These are phyloP conservation scores for Echinosophora koreensis DNA, from an alignment of 306 rosid genomes.

Conservation along the genomic window DNA sequence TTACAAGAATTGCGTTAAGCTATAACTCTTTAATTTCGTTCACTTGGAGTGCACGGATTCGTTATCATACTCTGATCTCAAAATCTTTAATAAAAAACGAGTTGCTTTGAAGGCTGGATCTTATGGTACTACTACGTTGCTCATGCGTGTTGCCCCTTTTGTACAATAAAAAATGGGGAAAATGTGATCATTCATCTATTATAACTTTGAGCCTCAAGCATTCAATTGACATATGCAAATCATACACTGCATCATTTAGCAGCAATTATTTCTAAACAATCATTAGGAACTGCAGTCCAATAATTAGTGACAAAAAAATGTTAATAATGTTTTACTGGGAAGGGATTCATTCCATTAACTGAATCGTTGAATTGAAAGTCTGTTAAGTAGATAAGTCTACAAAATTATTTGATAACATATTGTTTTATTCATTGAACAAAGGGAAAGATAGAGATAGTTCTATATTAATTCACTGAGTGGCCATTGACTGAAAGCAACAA, in stretches of 20 bases:
- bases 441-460: neutral
- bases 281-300: neutral
- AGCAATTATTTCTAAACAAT: neutral
- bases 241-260: neutral
- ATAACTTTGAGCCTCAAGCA: neutral
- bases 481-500: neutral
- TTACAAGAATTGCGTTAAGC: neutral
- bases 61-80: neutral
- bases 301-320: neutral
- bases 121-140: neutral
- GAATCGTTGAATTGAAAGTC: too few relatives aligned
- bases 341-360: too few relatives aligned
- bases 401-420: neutral
- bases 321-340: neutral
- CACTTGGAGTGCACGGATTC: slow-evolving; percentile 44
- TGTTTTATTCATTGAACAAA: slow-evolving; percentile 9
- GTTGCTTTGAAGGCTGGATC: neutral
- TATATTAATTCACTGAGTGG: slow-evolving; percentile 23
- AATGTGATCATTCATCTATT: neutral
- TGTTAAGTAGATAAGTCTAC: too few relatives aligned
- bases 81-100: neutral
- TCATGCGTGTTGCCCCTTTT: slow-evolving; percentile 46
- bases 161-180: neutral
- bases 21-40: neutral
- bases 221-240: neutral